Evolutionary conservation across 1,284 basidiomycete species (phyloP).

Genomic region (Abortiporus biennis): DNA sequence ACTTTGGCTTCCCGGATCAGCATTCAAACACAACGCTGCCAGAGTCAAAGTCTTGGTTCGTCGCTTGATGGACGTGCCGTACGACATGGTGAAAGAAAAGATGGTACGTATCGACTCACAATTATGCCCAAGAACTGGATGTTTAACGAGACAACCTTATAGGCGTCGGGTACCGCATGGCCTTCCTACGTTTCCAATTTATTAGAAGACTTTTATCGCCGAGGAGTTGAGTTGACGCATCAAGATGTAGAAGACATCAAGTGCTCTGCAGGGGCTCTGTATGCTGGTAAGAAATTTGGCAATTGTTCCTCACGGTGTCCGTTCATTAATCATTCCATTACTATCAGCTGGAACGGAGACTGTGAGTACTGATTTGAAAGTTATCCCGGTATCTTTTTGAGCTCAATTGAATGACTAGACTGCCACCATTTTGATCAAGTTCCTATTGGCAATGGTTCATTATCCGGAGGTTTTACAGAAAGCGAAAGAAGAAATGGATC

Average conservation of each 20-base stretch:
- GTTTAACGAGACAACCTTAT: constrained; percentile 1
- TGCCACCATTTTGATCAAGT: constrained; percentile 35
- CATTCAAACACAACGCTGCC: constrained; percentile 47
- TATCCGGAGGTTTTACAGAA: constrained; percentile 43
- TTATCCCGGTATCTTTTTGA: neutral
- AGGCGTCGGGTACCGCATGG: constrained; percentile 35
- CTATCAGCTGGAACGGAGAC: constrained; percentile 27
- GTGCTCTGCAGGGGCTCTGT: constrained; percentile 48
- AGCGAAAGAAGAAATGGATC: constrained; percentile 49
- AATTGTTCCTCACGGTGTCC: neutral
- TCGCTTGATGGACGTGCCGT: constrained; percentile 44
- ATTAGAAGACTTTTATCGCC: constrained; percentile 25
- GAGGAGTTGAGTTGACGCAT: constrained; percentile 13
- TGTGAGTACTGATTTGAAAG: constrained; percentile 13
- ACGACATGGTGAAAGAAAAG: constrained; percentile 43
- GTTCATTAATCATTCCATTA: neutral
- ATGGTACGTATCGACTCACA: constrained; percentile 32
- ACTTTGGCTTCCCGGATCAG: constrained; percentile 48
- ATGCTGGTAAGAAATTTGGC: constrained; percentile 25
- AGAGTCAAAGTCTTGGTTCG: constrained; percentile 27
- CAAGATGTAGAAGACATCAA: constrained; percentile 49
- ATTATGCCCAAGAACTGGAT: neutral
- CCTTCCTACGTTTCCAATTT: constrained; percentile 51
- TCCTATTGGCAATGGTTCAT: constrained; percentile 44
- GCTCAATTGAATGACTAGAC: constrained; percentile 28